Base-by-base conservation (phyloP, 2,329 filamentous ascomycete genomes). In the Cladophialophora psammophila region DNA sequence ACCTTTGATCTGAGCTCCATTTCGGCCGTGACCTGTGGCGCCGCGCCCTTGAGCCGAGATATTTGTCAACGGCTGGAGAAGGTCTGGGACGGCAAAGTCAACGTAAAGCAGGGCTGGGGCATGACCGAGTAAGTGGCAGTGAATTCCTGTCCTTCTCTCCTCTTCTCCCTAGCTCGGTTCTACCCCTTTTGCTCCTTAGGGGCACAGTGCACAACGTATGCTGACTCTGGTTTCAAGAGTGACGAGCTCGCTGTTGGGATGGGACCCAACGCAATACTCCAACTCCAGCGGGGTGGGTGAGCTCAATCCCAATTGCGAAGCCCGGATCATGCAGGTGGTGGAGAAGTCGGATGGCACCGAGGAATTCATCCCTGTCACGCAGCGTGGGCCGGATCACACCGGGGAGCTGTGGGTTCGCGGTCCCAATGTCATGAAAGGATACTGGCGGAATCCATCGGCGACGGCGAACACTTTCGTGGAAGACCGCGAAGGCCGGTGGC, bases 71-170 rank as follows among this genome's bases (percentile, higher is more conserved):
- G 12, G 38, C 9, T 60, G 9, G 57, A 60, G 40, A 35, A 15
- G 32, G 6, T 60, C 5, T 60, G 10, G 18, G 5, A 50, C 2
- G 67, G 63, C n/a, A n/a, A 77, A 9, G 79, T 79, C 26, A 80
- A 82, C 0, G 76, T 85, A 5, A 78, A 76, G 5, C 82, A 84
- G 77, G 92, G 91, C 3, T 95, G 91, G 90, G 93, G 93, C 5
- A 94, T 96, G 92, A 95, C 92, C 0, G 92, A 95, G 74, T 86
- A 84, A 6, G 63, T 52, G 15, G 36, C 36, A 3, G 13, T 38
- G 6, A 3, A 38, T 38, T 38, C 36, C 36, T 38, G 36, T 7
- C 36, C 36, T 8, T 38, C 6, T 38, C 36, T 38, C 36, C 36
- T 38, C 36, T 8, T 38, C 36, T 4, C 13, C 6, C 36, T 12